Evolutionary conservation across 2,329 filamentous ascomycete genomes (phyloP).

Genomic region (Colletotrichum tabaci): DNA sequence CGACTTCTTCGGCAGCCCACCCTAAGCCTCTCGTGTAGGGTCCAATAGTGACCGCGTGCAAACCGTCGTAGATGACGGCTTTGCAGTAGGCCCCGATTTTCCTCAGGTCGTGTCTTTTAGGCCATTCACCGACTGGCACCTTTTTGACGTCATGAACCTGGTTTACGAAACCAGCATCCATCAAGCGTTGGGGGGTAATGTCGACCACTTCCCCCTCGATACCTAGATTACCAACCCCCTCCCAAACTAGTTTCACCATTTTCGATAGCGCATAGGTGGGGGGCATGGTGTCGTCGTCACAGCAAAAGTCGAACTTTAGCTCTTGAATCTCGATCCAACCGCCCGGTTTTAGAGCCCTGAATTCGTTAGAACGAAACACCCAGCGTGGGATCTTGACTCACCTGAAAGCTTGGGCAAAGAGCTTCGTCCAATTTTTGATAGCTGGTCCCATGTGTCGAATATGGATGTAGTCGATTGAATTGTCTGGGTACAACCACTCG

Average conservation of each 20-base stretch:
- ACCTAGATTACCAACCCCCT: no score
- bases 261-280: constrained; percentile 46
- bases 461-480: constrained; percentile 62
- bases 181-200: constrained; percentile 60
- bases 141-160: constrained; percentile 54
- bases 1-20: constrained; percentile 53
- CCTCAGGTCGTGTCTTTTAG: constrained; percentile 65
- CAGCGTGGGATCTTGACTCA: no score
- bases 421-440: constrained; percentile 52
- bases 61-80: constrained; percentile 47
- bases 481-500: constrained; percentile 53
- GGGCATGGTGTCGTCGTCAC: constrained; percentile 58
- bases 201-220: constrained; percentile 64
- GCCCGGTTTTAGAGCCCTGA: no score
- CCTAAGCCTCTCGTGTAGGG: constrained; percentile 53
- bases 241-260: constrained; percentile 60
- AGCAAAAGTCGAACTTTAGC: no score
- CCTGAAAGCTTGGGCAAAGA: constrained; percentile 63
- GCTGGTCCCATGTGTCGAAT: constrained; percentile 54
- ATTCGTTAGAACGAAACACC: no score
- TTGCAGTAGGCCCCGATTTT: constrained; percentile 6
- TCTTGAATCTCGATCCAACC: constrained; percentile 62
- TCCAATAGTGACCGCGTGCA: constrained; percentile 53
- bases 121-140: constrained; percentile 67
- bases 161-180: constrained; percentile 66